Base-by-base conservation (phyloP, 371 early-diverging fungal species). In the Globomyces sp. region DNA sequence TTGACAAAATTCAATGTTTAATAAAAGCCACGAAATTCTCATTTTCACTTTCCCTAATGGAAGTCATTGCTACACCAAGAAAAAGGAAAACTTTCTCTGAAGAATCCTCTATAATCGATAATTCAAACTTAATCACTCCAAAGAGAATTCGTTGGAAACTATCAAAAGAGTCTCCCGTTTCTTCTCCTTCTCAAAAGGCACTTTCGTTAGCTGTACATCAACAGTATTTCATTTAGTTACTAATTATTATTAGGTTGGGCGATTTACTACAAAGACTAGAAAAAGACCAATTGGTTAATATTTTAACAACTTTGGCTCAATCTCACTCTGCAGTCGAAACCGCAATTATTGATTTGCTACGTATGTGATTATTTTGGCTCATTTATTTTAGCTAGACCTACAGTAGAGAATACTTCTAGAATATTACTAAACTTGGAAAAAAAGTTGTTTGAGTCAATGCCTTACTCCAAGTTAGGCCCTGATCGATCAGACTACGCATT, bases 401-500 rank as follows among this genome's bases (percentile, higher is more conserved):
- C 95, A 8, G 81, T 96, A 57, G 76, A 78, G 46, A 87, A 91
- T n/a, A 91, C 90, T 0, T 77, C 86, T 48, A 71, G 77, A 47
- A 85, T 87, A 13, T 80, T 97, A 47, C 70, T 73, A 47, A 80
- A 84, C 34, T 76, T 91, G 58, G 89, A 92, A 68, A 87, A 87
- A 69, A 81, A 83, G 48, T 75, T 95, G 53, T 77, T 76, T 41
- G 86, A 87, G 3, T 83, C 90, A 10, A 92, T 93, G 69, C 96
- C 96, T 0, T 97, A 92, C 79, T 58, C 70, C 58, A 87, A 88
- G 60, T 77, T 85, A 64, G 95, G 94, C 4, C 88, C 90, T 11
- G 85, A 85, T 24, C 46, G 74, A 11, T 80, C 85, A 53, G 91
- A 91, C 72, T 97, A 97, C 77, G 86, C 93, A 8, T 95, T 87